These are phyloP conservation scores for Suhomyces vadensis DNA, from an alignment of 805 yeast species.

Conservation along the genomic window DNA sequence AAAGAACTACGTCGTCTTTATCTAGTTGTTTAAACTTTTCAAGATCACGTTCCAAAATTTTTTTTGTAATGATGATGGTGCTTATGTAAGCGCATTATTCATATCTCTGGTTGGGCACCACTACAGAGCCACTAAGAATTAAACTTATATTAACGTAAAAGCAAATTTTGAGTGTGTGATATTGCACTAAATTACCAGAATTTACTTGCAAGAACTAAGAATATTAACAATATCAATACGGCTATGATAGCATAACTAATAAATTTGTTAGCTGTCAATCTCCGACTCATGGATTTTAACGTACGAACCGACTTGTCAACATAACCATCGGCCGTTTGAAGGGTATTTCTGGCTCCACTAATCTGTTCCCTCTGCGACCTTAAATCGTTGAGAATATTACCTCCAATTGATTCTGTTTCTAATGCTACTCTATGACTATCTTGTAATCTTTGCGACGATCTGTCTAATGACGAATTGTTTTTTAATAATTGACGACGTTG, in stretches of 20 bases:
- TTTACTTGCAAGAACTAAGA: slow-evolving; percentile 82
- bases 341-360: slow-evolving; percentile 77
- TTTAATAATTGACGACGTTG: slow-evolving; percentile 82
- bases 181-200: slow-evolving; percentile 47
- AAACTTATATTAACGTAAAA: neutral
- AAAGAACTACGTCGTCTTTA: neutral
- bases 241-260: slow-evolving; percentile 91
- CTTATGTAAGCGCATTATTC: slow-evolving; percentile 1
- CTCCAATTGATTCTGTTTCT: slow-evolving; percentile 91
- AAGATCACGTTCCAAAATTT: neutral
- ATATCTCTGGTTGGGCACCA: too few species aligned
- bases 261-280: slow-evolving; percentile 87
- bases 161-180: too few species aligned
- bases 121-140: too few species aligned
- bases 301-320: slow-evolving; percentile 89
- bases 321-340: slow-evolving; percentile 87
- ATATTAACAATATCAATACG: slow-evolving; percentile 75
- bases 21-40: neutral
- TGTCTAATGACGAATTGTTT: slow-evolving; percentile 77
- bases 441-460: slow-evolving; percentile 77
- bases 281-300: slow-evolving; percentile 84
- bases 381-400: slow-evolving; percentile 82
- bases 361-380: slow-evolving; percentile 94
- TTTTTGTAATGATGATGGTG: neutral
- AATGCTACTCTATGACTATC: slow-evolving; percentile 89